These are phyloP conservation scores for Globisporangium polare DNA, from an alignment of 352 stramenopile genomes.

Conservation along the genomic window DNA sequence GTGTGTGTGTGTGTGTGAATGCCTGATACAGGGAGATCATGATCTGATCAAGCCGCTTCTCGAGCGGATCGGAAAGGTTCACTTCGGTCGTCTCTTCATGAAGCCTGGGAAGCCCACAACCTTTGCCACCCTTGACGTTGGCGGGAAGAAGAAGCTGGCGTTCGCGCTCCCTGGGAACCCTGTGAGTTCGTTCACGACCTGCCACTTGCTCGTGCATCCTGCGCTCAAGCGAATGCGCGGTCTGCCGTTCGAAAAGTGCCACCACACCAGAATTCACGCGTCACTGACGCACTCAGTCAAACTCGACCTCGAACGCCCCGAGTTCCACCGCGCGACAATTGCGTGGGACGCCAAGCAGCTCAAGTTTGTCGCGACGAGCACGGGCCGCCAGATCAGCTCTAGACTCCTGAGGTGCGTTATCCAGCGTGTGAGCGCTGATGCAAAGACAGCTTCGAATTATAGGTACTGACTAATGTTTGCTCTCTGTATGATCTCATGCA, in stretches of 20 bases:
- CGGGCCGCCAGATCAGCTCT: constrained; percentile 91
- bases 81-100: constrained; percentile 96
- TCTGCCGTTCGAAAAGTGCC: constrained; percentile 39
- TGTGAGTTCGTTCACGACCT: constrained; percentile 93
- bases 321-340: constrained; percentile 91
- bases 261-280: constrained; percentile 47
- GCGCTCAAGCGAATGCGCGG: constrained; percentile 88
- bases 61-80: constrained; percentile 79
- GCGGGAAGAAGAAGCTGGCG: constrained; percentile 66
- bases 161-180: constrained; percentile 97
- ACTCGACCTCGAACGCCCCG: constrained; percentile 90
- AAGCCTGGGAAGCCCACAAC: constrained; percentile 98
- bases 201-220: constrained; percentile 91
- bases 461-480: neutral
- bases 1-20: no score
- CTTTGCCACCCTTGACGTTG: constrained; percentile 87
- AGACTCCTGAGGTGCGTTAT: constrained; percentile 76
- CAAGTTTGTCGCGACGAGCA: constrained; percentile 87
- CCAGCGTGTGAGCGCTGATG: neutral
- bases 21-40: constrained; percentile 65
- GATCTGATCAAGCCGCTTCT: constrained; percentile 93
- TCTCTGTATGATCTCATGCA: constrained; percentile 15
- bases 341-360: constrained; percentile 51
- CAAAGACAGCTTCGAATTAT: no score
- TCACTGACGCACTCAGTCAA: constrained; percentile 56